Evolutionary conservation across 2,329 filamentous ascomycete genomes (phyloP).

Genomic region (Aureobasidium musti): DNA sequence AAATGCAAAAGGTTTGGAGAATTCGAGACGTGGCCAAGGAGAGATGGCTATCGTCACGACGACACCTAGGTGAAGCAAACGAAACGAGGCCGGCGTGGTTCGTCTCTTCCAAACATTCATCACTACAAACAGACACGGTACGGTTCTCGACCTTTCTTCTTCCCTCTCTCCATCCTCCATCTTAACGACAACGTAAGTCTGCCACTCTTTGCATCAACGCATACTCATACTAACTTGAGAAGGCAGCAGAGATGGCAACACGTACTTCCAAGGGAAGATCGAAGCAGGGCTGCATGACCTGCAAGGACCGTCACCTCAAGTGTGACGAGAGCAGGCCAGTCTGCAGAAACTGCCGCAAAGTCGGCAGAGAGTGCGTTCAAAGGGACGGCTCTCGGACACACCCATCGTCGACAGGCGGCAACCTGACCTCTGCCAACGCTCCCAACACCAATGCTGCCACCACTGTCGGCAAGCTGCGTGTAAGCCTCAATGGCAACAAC

Average conservation of each 20-base stretch:
- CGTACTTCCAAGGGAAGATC: background rate
- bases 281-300: background rate
- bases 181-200: too few species aligned
- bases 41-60: too few species aligned
- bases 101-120: too few species aligned
- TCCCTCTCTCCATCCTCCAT: too few species aligned
- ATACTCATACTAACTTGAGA: background rate
- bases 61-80: too few species aligned
- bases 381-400: background rate
- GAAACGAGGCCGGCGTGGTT: too few species aligned
- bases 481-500: background rate
- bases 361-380: background rate
- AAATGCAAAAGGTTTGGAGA: too few species aligned
- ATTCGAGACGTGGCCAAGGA: too few species aligned
- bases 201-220: background rate
- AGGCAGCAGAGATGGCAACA: background rate
- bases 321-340: background rate
- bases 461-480: background rate
- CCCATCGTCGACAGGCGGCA: background rate
- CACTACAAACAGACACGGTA: too few species aligned
- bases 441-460: background rate
- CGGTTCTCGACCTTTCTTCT: too few species aligned
- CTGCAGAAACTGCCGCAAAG: background rate
- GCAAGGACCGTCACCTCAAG: background rate
- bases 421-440: background rate